phyloP scores from a whole-genome alignment of 257 asterid species.

The Linaria vulgaris region DNA sequence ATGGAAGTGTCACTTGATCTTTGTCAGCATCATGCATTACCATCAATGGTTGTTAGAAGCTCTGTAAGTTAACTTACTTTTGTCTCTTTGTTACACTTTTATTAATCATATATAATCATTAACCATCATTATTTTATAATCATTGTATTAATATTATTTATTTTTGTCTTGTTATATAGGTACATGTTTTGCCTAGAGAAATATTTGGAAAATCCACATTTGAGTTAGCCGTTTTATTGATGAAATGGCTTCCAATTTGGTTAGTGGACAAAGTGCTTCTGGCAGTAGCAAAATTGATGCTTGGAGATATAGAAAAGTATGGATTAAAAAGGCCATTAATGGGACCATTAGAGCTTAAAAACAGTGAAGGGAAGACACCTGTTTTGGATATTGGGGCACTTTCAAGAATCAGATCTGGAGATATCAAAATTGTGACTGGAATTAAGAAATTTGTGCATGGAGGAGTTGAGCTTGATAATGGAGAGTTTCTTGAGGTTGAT shows the following conservation, averaged over 20 bases:
- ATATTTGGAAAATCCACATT: slow-evolving; percentile 73
- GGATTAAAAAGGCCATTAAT: slow-evolving; percentile 67
- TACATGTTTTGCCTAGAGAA: slow-evolving; percentile 89
- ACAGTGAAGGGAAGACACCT: slow-evolving; percentile 77
- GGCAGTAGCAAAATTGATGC: slow-evolving; percentile 53
- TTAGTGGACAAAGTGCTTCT: slow-evolving; percentile 62
- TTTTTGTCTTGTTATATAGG: slow-evolving; percentile 33
- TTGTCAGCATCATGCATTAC: slow-evolving; percentile 60
- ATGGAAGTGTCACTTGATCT: slow-evolving; percentile 96
- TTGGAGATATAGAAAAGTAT: slow-evolving; percentile 65
- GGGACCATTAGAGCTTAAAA: slow-evolving; percentile 84
- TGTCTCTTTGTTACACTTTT: neutral
- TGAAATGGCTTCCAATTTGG: slow-evolving; percentile 76
- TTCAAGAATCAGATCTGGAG: slow-evolving; percentile 65
- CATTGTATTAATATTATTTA: no score
- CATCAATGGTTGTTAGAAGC: slow-evolving; percentile 80
- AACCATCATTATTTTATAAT: no score
- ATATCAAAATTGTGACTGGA: slow-evolving; percentile 73
- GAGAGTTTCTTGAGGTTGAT: slow-evolving; percentile 59
- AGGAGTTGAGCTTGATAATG: slow-evolving; percentile 68
- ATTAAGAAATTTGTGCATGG: slow-evolving; percentile 57
- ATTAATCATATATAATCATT: neutral
- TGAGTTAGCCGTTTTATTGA: slow-evolving; percentile 52
- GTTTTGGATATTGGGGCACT: slow-evolving; percentile 86
- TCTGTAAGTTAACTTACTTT: slow-evolving; percentile 45